Base-by-base conservation (phyloP, 139 green algal genomes). In the Asterochloris erici region DNA sequence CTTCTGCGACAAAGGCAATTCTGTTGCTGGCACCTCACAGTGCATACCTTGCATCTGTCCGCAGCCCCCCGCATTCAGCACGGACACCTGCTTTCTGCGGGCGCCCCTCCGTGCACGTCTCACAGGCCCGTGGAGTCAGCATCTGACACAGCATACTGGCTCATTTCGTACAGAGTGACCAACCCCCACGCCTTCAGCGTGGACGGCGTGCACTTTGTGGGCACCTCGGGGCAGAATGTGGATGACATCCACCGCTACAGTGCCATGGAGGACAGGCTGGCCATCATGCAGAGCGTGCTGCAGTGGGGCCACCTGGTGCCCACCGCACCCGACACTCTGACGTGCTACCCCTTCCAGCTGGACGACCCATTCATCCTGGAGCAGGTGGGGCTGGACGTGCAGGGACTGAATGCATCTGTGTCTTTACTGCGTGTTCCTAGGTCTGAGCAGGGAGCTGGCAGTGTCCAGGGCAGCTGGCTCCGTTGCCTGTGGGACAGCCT, bases 311-410 rank as follows among this genome's bases (percentile, higher is more conserved):
- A 99, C 89, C 60, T 98, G 29, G 92, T 90, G 0, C 97, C 96
- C 70, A 99, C 95, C 47, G 94, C 95, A 9, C 97, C 97, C n/a
- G 97, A 99, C 90, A 99, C 97, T 14, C 93, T 99, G 28, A 90
- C 94, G 21, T 93, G 89, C 88, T 98, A 98, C 87, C 97, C 97
- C 63, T 98, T 95, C 84, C 71, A 88, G 27, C 91, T 96, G 78
- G 26, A 79, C 12, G 97, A 99, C 89, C 97, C 97, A 61, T 99
- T 99, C 89, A 90, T 99, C 24, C 28, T 99, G n/a, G 54, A 87
- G 0, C 19, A 54, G 38, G 38, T 54, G 38, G 38, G 38, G 38
- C 38, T 54, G 38, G 38, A 10, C 6, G 38, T 54, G 38, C 38
- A 54, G 38, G 38, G 38, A 54, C 38, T 54, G 38, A 2, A 54